Evolutionary conservation across 2,329 filamentous ascomycete genomes (phyloP).

Genomic region (Cryphonectria carpinicola): DNA sequence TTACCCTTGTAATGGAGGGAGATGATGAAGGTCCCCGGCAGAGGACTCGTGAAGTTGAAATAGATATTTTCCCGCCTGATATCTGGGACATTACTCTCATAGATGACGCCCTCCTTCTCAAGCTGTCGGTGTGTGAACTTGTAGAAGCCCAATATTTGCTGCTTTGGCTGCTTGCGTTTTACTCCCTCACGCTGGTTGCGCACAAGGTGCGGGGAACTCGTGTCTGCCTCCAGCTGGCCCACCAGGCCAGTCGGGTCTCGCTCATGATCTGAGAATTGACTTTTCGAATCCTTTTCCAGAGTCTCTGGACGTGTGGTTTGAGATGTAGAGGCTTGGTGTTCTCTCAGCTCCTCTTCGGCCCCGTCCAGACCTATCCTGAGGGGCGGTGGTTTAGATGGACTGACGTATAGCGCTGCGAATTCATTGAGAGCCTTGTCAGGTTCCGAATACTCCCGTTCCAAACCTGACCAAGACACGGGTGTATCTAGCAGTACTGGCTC

Average conservation of each 20-base stretch:
- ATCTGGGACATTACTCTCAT: slow-evolving; percentile 97
- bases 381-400: too few species aligned
- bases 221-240: slow-evolving; percentile 96
- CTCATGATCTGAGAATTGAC: too few species aligned
- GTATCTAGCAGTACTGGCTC: too few species aligned
- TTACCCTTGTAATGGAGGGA: slow-evolving; percentile 96
- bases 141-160: slow-evolving; percentile 93
- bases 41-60: slow-evolving; percentile 97
- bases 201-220: slow-evolving; percentile 97
- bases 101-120: slow-evolving; percentile 97
- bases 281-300: too few species aligned
- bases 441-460: too few species aligned
- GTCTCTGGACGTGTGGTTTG: too few species aligned
- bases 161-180: slow-evolving; percentile 87
- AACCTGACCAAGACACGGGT: too few species aligned
- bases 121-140: slow-evolving; percentile 98
- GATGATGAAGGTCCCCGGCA: slow-evolving; percentile 97
- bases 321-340: too few species aligned
- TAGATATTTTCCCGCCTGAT: slow-evolving; percentile 97
- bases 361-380: too few species aligned
- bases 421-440: too few species aligned
- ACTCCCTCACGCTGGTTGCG: slow-evolving; percentile 95
- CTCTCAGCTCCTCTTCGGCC: too few species aligned
- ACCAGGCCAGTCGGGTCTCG: slow-evolving; percentile 62
- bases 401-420: too few species aligned